Conservation (phyloP, 106 monocot species). For the Hemerocallis citrina region DNA sequence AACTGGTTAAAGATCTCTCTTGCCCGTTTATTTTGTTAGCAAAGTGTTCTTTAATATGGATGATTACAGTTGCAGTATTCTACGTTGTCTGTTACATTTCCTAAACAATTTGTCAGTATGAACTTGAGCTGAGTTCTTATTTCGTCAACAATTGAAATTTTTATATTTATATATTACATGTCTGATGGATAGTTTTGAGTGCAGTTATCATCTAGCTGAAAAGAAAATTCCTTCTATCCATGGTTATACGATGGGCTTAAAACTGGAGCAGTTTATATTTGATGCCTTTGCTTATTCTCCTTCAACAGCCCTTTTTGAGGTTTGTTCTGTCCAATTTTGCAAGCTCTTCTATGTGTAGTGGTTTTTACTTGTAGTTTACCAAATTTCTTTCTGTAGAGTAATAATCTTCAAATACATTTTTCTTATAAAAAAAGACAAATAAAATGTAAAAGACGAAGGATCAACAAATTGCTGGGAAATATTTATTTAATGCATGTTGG, state of each 20-base stretch:
- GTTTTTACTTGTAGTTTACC: not conserved
- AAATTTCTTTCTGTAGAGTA: not conserved
- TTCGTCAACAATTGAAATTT: too few species aligned
- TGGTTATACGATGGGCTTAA: slow-evolving; percentile 61
- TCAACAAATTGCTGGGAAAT: not conserved
- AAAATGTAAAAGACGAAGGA: not conserved
- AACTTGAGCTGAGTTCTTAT: too few species aligned
- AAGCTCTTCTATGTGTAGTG: not conserved
- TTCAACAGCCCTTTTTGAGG: slow-evolving; percentile 90
- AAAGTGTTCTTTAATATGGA: too few species aligned
- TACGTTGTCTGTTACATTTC: too few species aligned
- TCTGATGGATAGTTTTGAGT: slow-evolving; percentile 1
- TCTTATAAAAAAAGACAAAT: not conserved
- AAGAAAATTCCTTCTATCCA: slow-evolving; percentile 91
- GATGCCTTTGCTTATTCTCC: slow-evolving; percentile 93
- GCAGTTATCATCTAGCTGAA: slow-evolving; percentile 93
- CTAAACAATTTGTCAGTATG: too few species aligned
- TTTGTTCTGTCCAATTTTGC: not conserved
- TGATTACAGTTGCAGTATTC: too few species aligned
- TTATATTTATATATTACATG: too few species aligned
- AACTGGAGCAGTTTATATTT: slow-evolving; percentile 95
- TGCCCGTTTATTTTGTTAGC: too few species aligned
- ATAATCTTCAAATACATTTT: not conserved
- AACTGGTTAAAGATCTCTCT: too few species aligned
- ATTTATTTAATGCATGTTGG: not conserved